Conservation (phyloP, 139 green algal species). For the Spirogloea muscicola region DNA sequence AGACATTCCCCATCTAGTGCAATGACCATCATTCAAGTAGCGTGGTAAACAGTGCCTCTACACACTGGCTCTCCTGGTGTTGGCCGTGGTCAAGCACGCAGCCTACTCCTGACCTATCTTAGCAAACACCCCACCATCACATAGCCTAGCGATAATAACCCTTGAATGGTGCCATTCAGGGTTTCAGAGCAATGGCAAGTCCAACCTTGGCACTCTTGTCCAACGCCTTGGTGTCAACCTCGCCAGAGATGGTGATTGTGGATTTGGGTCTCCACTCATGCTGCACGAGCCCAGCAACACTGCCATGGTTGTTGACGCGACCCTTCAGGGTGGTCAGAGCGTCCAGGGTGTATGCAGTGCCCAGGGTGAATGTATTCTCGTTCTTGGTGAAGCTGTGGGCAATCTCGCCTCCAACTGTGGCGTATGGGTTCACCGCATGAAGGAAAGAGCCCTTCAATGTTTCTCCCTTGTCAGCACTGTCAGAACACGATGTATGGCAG, state of each 20-base stretch:
- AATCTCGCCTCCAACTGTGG: slow-evolving; percentile 30
- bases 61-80: no score
- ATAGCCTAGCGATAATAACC: no score
- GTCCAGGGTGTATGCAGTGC: slow-evolving; percentile 25
- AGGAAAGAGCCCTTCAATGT: slow-evolving; percentile 45
- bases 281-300: slow-evolving; percentile 37
- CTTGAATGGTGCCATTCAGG: no score
- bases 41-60: no score
- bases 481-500: neutral
- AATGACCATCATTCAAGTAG: no score
- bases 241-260: slow-evolving; percentile 28
- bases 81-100: no score
- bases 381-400: slow-evolving; percentile 45
- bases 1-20: no score
- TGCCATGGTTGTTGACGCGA: slow-evolving; percentile 40
- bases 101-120: no score
- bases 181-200: slow-evolving; percentile 34
- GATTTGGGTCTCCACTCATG: slow-evolving; percentile 45
- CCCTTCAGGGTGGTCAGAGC: slow-evolving; percentile 24
- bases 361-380: slow-evolving; percentile 41
- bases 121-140: no score
- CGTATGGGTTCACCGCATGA: slow-evolving; percentile 33
- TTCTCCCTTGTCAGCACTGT: slow-evolving; percentile 47
- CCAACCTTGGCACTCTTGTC: slow-evolving; percentile 47
- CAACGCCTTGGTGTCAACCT: slow-evolving; percentile 46